Conservation (phyloP, 2,329 filamentous ascomycete genomes). For the Westerdykella sp. region DNA sequence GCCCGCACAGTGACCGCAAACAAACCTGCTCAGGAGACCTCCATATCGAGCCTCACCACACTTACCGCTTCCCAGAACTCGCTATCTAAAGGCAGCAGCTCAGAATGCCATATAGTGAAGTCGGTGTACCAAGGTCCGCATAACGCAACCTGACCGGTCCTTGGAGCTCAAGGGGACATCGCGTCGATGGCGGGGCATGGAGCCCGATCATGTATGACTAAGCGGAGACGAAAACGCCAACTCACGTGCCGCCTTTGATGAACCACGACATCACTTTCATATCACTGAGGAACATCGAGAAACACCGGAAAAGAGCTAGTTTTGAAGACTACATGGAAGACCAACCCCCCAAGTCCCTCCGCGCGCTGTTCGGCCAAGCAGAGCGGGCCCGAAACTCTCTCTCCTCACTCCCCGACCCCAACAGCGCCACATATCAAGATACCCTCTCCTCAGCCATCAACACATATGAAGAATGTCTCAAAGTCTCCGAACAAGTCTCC, state of each 20-base stretch:
- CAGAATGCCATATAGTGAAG: no score
- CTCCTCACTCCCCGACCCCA: constrained; percentile 59
- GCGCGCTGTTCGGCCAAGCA: constrained; percentile 49
- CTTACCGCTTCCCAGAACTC: not conserved
- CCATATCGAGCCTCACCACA: no score
- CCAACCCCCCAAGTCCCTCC: constrained; percentile 47
- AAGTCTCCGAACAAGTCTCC: constrained; percentile 62
- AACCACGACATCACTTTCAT: constrained; percentile 1
- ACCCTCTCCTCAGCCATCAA: constrained; percentile 61
- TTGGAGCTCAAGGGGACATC: no score
- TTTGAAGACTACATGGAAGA: constrained; percentile 25
- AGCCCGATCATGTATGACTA: constrained; percentile 4
- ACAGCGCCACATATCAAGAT: constrained; percentile 59
- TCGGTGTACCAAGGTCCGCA: no score
- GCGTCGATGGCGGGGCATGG: no score
- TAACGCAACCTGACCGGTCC: no score
- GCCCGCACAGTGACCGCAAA: no score
- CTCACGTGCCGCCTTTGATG: constrained; percentile 15
- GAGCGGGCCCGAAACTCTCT: constrained; percentile 52
- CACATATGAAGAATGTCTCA: constrained; percentile 66
- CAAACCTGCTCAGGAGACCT: no score
- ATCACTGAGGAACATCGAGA: not conserved
- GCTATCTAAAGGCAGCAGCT: not conserved
- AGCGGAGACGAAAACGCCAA: constrained; percentile 9
- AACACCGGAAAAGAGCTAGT: no score